Base-by-base conservation (phyloP, 129 eudicot genomes). In the Centrapalus pauciflorus region DNA sequence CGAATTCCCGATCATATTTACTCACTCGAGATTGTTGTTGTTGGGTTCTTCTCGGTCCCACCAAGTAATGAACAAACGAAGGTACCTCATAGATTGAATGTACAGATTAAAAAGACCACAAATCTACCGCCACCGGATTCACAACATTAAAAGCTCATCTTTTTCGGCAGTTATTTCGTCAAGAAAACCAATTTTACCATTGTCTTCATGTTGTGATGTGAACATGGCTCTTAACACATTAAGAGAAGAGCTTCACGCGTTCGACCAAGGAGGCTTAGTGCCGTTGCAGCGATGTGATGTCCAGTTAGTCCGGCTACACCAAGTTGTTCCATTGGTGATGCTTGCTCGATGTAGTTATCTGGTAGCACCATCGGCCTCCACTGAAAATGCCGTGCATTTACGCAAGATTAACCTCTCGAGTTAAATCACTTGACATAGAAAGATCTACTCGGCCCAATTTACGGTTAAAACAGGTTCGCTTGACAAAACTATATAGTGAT, bases 361-460 rank as follows among this genome's bases (percentile, higher is more conserved):
- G 98, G 98, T 68, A 91, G 57, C 12, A 90, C 88, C 41, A 91
- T 85, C 1, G 98, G 98, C 67, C 98, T 83, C 98, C 98, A 91
- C 98, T 91, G 84, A 10, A 79, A 61, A 73, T 8, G 38, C 13
- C 32, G 57, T 27, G 51, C 4, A 20, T 61, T 16, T 17, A 50
- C 7, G 20, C 62, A 29, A 26, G 32, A 55, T 25, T 5, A 26
- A 25, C 17, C 9, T 28, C 27, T 43, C 50, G 7, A 43, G n/a
- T 45, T 14, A 5, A 48, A 48, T 48, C 12, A 48, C 19, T 48
- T 1, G 54, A 48, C 54, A 17, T 48, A 48, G 7, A 48, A 48
- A 6, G 12, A 48, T 16, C 2, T 10, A 5, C 19, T 14, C 7
- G 52, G 24, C 23, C 8, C 52, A 21, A 46, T n/a, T n/a, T n/a